Evolutionary conservation across 129 eudicot genomes (phyloP).

Genomic region (Heracleum sosnowskyi): DNA sequence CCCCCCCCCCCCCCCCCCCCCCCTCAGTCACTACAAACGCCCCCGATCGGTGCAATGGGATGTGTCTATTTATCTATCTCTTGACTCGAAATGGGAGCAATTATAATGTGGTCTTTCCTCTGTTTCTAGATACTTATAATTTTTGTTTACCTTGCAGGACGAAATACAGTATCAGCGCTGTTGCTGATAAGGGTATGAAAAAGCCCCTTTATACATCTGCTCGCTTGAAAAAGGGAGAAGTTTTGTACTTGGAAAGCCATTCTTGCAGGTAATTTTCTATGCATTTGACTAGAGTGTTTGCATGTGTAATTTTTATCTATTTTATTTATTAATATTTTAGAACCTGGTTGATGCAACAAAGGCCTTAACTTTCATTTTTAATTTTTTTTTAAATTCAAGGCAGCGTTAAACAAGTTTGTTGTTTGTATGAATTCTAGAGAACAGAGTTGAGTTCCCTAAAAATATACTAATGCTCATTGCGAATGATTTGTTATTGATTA

Average conservation of each 20-base stretch:
- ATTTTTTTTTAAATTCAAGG: no score
- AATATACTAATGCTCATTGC: no score
- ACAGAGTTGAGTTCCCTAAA: no score
- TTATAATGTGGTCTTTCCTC: not conserved
- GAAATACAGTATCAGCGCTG: slow-evolving; percentile 78
- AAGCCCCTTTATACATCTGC: slow-evolving; percentile 84
- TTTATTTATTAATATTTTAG: no score
- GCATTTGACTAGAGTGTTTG: not conserved
- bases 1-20: no score
- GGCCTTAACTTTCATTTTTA: not conserved
- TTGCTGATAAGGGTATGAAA: slow-evolving; percentile 94
- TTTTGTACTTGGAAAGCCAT: slow-evolving; percentile 81
- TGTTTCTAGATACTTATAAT: not conserved
- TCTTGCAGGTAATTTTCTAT: slow-evolving; percentile 49
- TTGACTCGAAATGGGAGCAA: no score
- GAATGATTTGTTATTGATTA: not conserved
- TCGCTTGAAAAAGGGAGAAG: slow-evolving; percentile 94
- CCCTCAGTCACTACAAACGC: no score
- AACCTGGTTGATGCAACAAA: not conserved
- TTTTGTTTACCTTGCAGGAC: slow-evolving; percentile 42
- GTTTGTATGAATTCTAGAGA: no score
- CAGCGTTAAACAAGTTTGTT: no score
- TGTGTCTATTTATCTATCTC: no score
- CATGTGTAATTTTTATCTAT: not conserved
- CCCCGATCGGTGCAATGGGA: no score